Percentiles rank a stretch among this genome's conserved stretches.
Evolutionary conservation across 1,139 yeast species (phyloP).

Genomic region (Lizanozyma gosingica): DNA sequence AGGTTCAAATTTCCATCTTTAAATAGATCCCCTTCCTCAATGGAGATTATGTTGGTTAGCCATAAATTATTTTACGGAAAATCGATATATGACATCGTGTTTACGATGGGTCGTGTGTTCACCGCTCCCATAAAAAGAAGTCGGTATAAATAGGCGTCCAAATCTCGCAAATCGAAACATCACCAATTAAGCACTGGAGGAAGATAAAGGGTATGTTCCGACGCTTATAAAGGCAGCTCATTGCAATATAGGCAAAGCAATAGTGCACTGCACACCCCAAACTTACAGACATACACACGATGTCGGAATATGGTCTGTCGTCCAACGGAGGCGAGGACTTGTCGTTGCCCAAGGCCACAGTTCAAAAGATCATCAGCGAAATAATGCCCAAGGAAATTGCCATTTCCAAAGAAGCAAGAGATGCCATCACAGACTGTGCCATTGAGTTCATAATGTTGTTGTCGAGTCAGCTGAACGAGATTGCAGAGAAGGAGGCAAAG

Average conservation of each 20-base stretch:
- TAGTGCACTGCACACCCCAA: no score
- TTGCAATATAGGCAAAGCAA: no score
- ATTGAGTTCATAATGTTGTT: conserved; percentile 93
- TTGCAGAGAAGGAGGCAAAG: conserved; percentile 92
- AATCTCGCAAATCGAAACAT: background rate
- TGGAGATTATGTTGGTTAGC: no score
- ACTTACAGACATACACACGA: conserved; percentile 5
- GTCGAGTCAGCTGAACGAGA: conserved; percentile 89
- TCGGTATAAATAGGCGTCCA: background rate
- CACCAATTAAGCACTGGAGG: background rate
- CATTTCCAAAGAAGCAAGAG: conserved; percentile 89
- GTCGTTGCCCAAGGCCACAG: conserved; percentile 67
- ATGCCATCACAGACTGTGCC: conserved; percentile 91
- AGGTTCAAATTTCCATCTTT: no score
- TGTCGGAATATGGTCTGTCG: conserved; percentile 27
- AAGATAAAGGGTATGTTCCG: no score
- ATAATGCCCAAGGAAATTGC: conserved; percentile 80
- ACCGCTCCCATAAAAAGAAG: no score
- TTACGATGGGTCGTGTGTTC: background rate
- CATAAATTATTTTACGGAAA: no score
- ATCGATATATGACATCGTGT: no score
- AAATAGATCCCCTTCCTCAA: no score
- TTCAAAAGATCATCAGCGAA: conserved; percentile 87
- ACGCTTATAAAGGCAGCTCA: no score
- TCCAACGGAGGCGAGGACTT: conserved; percentile 27